These are phyloP conservation scores for Cyberlindnera americana DNA, from an alignment of 805 yeast genomes.

Conservation along the genomic window DNA sequence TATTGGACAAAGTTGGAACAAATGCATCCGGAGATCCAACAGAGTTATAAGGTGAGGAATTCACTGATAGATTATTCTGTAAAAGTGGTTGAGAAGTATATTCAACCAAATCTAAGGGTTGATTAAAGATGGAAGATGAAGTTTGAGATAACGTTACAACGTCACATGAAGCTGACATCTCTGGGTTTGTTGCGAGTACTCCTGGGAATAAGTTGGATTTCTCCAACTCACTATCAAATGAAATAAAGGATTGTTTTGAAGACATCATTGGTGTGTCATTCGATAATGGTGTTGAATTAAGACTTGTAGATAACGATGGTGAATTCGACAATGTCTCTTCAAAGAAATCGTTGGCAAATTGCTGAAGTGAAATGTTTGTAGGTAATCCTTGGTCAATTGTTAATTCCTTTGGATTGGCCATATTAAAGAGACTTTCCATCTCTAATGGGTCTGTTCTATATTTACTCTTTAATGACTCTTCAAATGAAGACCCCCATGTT, in stretches of 20 bases:
- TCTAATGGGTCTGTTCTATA: neutral
- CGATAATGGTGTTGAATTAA: slow-evolving; percentile 12
- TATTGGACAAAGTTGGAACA: neutral
- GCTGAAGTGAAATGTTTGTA: neutral
- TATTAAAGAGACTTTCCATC: slow-evolving; percentile 2
- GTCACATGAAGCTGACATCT: neutral
- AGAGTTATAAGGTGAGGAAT: slow-evolving; percentile 7
- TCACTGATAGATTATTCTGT: slow-evolving; percentile 2
- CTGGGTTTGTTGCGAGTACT: slow-evolving; percentile 5
- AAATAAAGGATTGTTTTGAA: neutral
- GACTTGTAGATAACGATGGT: slow-evolving; percentile 11
- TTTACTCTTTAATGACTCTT: neutral
- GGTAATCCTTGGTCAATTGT: neutral
- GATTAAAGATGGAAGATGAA: neutral
- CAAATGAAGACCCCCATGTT: neutral
- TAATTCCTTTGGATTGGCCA: neutral
- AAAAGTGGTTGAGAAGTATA: slow-evolving; percentile 7
- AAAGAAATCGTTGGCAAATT: slow-evolving; percentile 6
- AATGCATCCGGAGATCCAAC: slow-evolving; percentile 2
- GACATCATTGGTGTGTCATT: slow-evolving; percentile 1
- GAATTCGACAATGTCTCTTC: slow-evolving; percentile 3
- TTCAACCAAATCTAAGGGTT: slow-evolving; percentile 2
- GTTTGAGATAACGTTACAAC: neutral
- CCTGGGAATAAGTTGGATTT: slow-evolving; percentile 4
- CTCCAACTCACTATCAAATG: neutral